Evolutionary conservation across 192 early-diverging fungal species (phyloP).

Genomic region (Coemansia sp.): DNA sequence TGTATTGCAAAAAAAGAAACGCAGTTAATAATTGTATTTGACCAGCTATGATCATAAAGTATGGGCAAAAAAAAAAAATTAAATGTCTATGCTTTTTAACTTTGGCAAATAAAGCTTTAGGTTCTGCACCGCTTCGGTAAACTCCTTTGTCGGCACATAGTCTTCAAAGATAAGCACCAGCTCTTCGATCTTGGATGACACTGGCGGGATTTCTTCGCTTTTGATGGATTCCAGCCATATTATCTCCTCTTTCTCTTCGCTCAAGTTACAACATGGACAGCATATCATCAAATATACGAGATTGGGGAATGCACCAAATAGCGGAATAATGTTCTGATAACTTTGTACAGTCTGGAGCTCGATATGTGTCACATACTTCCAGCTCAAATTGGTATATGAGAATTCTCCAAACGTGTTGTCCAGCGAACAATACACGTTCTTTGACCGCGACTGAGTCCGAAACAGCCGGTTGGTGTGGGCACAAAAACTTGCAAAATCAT

Average conservation of each 20-base stretch:
- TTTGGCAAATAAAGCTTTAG: constrained; percentile 3
- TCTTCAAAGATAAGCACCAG: neutral
- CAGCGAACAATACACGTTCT: constrained; percentile 4
- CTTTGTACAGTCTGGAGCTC: neutral
- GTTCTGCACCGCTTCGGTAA: neutral
- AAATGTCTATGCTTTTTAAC: constrained; percentile 5
- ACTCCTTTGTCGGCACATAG: neutral
- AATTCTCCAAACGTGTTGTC: neutral
- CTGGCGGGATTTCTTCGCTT: neutral
- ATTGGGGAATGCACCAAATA: neutral
- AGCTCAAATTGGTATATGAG: neutral
- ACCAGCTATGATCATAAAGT: neutral
- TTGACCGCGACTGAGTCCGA: neutral
- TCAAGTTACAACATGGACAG: neutral
- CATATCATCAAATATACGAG: neutral
- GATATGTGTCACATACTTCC: constrained; percentile 1
- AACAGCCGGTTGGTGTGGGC: neutral
- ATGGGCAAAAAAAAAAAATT: constrained; percentile 4
- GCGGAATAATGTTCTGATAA: constrained; percentile 1
- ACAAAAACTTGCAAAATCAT: too few species aligned
- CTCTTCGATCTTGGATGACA: neutral
- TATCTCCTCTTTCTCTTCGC: neutral
- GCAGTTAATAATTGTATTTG: too few species aligned
- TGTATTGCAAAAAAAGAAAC: neutral
- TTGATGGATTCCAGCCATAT: neutral